Evolutionary conservation across 2,329 filamentous ascomycete species (phyloP).

Genomic region (Alternaria ethzedia): DNA sequence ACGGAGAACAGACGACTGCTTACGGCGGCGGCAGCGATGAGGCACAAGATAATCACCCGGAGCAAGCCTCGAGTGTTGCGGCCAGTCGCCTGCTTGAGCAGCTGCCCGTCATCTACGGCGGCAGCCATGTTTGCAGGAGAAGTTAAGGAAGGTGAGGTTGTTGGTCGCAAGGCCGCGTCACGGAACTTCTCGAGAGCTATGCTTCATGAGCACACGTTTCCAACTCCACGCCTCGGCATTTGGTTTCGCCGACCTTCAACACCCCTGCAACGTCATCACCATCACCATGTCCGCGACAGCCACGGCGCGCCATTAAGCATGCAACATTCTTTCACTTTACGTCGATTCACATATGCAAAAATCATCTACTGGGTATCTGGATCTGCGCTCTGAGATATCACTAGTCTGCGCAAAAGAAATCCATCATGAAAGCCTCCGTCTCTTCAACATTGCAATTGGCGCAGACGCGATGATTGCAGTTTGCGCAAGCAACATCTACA

Average conservation of each 20-base stretch:
- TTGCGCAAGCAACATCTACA: constrained; percentile 6
- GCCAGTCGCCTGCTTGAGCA: constrained; percentile 79
- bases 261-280: constrained; percentile 8
- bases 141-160: constrained; percentile 29
- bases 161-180: constrained; percentile 44
- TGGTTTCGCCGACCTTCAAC: constrained; percentile 25
- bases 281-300: neutral
- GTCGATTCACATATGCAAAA: neutral
- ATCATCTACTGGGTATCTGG: neutral
- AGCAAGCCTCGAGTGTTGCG: constrained; percentile 84
- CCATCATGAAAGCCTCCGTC: neutral
- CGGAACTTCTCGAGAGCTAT: constrained; percentile 38
- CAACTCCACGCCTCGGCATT: constrained; percentile 30
- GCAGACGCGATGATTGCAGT: constrained; percentile 13
- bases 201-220: constrained; percentile 36
- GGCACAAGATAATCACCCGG: constrained; percentile 84
- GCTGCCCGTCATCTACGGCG: constrained; percentile 48
- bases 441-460: neutral
- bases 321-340: neutral
- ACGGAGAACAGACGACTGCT: constrained; percentile 97
- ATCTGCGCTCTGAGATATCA: neutral
- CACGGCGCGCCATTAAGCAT: neutral
- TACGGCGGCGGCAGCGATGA: constrained; percentile 90
- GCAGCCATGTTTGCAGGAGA: constrained; percentile 46
- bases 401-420: neutral